Evolutionary conservation across 1,284 basidiomycete genomes (phyloP).

Genomic region (Earliella scabrosa): DNA sequence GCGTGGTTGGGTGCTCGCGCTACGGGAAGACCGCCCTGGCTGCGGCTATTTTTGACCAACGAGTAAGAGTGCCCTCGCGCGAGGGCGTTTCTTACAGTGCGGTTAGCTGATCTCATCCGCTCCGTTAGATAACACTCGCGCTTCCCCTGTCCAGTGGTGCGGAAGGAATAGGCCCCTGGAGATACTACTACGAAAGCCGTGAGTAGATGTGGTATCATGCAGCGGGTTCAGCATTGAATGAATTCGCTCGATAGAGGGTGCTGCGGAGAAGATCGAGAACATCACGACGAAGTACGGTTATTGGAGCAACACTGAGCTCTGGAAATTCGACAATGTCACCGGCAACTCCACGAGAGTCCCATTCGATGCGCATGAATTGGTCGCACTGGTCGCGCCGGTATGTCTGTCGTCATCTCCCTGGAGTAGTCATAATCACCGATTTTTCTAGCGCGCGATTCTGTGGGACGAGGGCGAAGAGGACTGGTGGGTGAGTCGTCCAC

Average conservation of each 20-base stretch:
- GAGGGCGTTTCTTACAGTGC: no score
- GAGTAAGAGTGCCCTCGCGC: neutral
- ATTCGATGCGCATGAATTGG: conserved; percentile 20
- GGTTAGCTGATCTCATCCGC: neutral
- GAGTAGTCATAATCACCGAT: no score
- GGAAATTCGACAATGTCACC: conserved; percentile 19
- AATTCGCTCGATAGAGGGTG: conserved; percentile 7
- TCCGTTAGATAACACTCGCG: conserved; percentile 10
- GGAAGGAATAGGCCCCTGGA: conserved; percentile 21
- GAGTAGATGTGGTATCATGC: neutral
- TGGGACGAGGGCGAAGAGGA: conserved; percentile 22
- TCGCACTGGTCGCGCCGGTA: conserved; percentile 20
- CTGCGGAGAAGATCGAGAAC: conserved; percentile 18
- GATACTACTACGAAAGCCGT: conserved; percentile 21
- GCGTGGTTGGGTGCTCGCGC: conserved; percentile 18
- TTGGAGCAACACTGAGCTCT: conserved; percentile 14
- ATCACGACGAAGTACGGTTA: conserved; percentile 14
- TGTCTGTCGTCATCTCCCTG: no score
- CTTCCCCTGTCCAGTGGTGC: conserved; percentile 17
- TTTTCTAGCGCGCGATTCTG: conserved; percentile 17
- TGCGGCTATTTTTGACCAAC: conserved; percentile 18
- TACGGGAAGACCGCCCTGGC: conserved; percentile 20
- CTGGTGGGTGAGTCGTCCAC: conserved; percentile 15
- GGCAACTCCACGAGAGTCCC: conserved; percentile 14
- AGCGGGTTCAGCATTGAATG: no score